Evolutionary conservation across 75 land plant species (phyloP), one percentile per base, ranked within the genome.

Genomic region (Pinus taeda): DNA sequence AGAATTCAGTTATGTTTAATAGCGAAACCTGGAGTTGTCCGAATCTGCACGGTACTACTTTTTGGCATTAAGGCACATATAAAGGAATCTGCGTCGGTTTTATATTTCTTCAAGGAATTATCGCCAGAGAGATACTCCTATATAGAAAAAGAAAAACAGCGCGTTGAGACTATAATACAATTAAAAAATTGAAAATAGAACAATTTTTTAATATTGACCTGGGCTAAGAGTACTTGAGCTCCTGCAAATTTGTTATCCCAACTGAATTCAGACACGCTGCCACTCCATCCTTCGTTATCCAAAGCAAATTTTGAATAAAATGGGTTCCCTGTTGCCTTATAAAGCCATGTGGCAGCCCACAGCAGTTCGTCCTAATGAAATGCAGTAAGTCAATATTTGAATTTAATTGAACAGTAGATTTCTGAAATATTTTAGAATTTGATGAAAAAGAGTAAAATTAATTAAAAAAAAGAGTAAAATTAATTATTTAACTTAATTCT

Each of bases 291-390:
- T 57, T 77, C 56, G 66, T 78, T 77, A 57, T 79, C 42, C 55
- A 9, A 13, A 12, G 83, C 64, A 66, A 59, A 85, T 7, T 75
- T 36, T 57, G 75, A 60, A 57, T 85, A 87, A 8, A 75, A 57
- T 21, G 76, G 1, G n/a, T 79, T 59, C 2, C 60, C 26, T 12
- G 89, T 82, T 4, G 89, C 88, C 45, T 71, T 83, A 62, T 75
- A 83, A 21, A 88, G 78, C 90, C 90, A 88, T 11, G 88, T 71
- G 24, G 90, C 88, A 49, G 83, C 89, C 89, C 90, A 88, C 2
- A 88, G 81, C 21, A 88, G 70, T 75, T 88, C 90, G 74, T 88
- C 90, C 90, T 88, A 20, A 8, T 11, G 45, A 62, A 71, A 79
- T 39, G 20, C 53, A 57, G n/a, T 21, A 15, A 0, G 20, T 15